Evolutionary conservation across 495 filamentous ascomycete genomes (phyloP).

Genomic region (Melanomma pulvis-pyrius): DNA sequence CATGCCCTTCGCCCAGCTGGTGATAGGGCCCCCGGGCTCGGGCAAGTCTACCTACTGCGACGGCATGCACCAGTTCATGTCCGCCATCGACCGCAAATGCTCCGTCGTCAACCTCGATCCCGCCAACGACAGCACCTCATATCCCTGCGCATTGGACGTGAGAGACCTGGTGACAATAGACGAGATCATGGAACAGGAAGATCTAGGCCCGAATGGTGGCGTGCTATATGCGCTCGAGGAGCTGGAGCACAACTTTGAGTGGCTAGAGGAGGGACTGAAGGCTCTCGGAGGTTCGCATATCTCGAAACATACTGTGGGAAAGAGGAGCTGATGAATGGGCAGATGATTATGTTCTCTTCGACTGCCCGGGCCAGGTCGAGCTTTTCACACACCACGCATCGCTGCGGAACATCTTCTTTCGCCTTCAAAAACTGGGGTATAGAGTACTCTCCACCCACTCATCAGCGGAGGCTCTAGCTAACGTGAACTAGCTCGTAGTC

Average conservation of each 20-base stretch:
- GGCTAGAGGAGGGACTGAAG: slow-evolving; percentile 70
- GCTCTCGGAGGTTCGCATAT: slow-evolving; percentile 24
- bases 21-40: slow-evolving; percentile 88
- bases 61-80: slow-evolving; percentile 98
- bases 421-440: slow-evolving; percentile 87
- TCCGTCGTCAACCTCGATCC: slow-evolving; percentile 96
- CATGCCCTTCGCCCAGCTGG: slow-evolving; percentile 74
- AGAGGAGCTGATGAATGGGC: not conserved
- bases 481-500: slow-evolving; percentile 70
- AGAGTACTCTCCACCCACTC: slow-evolving; percentile 60
- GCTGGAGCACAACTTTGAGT: slow-evolving; percentile 88
- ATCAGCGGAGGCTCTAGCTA: slow-evolving; percentile 10
- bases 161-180: slow-evolving; percentile 85
- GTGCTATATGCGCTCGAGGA: slow-evolving; percentile 93
- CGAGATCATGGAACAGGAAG: slow-evolving; percentile 92
- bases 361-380: slow-evolving; percentile 96
- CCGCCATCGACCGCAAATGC: slow-evolving; percentile 90
- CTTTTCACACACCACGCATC: slow-evolving; percentile 92
- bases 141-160: slow-evolving; percentile 86
- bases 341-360: slow-evolving; percentile 94
- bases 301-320: not conserved
- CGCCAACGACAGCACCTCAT: slow-evolving; percentile 83
- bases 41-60: slow-evolving; percentile 98
- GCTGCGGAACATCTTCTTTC: slow-evolving; percentile 86
- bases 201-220: slow-evolving; percentile 89